Conservation (phyloP, 1,284 basidiomycete genomes). For the Paramarasmius palmivorus region DNA sequence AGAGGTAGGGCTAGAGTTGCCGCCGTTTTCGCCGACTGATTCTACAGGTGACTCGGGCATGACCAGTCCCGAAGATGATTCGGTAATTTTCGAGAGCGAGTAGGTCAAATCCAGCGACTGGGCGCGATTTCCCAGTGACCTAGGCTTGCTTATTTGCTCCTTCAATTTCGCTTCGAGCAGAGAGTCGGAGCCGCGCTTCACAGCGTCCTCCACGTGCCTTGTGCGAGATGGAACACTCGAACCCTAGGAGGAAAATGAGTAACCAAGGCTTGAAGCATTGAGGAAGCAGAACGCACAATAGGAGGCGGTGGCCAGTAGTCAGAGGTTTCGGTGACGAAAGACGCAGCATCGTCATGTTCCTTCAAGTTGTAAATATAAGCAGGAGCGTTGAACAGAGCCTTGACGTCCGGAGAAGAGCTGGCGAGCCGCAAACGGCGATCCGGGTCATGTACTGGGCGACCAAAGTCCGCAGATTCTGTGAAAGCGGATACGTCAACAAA, state of each 20-base stretch:
- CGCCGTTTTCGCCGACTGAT: slow-evolving; percentile 68
- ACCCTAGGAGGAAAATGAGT: slow-evolving; percentile 41
- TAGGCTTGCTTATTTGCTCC: slow-evolving; percentile 73
- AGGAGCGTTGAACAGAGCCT: slow-evolving; percentile 88
- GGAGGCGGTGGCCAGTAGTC: slow-evolving; percentile 79
- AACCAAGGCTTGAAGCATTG: slow-evolving; percentile 10
- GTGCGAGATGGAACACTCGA: slow-evolving; percentile 64
- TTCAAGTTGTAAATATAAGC: slow-evolving; percentile 77
- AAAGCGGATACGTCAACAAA: slow-evolving; percentile 6
- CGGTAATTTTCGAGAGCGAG: slow-evolving; percentile 75
- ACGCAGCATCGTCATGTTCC: slow-evolving; percentile 59
- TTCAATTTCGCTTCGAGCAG: slow-evolving; percentile 85
- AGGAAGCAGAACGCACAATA: slow-evolving; percentile 51
- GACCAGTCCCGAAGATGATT: slow-evolving; percentile 57
- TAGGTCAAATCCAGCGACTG: slow-evolving; percentile 81
- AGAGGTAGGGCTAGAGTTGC: slow-evolving; percentile 72
- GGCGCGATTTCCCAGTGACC: slow-evolving; percentile 75
- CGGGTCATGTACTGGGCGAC: slow-evolving; percentile 60
- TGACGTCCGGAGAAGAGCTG: slow-evolving; percentile 91
- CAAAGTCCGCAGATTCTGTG: slow-evolving; percentile 75
- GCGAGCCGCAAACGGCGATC: slow-evolving; percentile 81
- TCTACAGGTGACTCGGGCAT: slow-evolving; percentile 78
- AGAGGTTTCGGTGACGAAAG: slow-evolving; percentile 51
- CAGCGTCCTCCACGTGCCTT: slow-evolving; percentile 68
- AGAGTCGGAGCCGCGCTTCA: slow-evolving; percentile 87